Base-by-base conservation (phyloP, 129 eudicot species). In the Apium graveolens region DNA sequence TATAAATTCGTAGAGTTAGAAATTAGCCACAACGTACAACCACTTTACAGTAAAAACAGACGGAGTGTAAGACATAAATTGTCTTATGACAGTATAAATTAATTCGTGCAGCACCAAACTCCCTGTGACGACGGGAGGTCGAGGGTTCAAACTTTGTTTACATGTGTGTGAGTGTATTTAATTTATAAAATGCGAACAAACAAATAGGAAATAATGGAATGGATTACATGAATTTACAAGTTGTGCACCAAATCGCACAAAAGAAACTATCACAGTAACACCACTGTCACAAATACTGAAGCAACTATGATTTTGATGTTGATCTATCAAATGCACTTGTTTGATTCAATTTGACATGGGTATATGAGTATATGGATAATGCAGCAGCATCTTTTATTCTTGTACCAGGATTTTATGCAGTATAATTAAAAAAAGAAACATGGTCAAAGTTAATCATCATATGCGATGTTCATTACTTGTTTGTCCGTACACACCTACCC, bases 251-350 rank as follows among this genome's bases (percentile, higher is more conserved):
- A 51, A 20, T 5, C 9, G 60, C 60, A 51, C 60, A 51, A 20
- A 51, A 18, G 60, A 51, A 51, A 51, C 24, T 51, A 51, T 51
- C 9, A 51, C 26, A 51, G 5, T 51, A 51, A 20, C 9, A 51
- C 26, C 26, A 20, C 26, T 51, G 60, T 51, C 26, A 51, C 0
- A 7, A 20, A 51, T 18, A 20, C 21, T 51, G 32, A 3, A 13
- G 21, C 38, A 68, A 32, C 41, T 68, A 68, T 32, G 73, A 68
- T 3, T 68, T 17, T 32, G 12, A 68, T 32, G 73, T 14, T 68
- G 73, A 68, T 32, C 21, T 34, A 75, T 75, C 57, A 16, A 51
- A 51, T 76, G 68, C 78, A 27, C 31, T 46, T 51, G 78, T 51
- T 21, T 51, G 70, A 53, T 53, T 13, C 39, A 48, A 75, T 42